A percentile compares a stretch with the other conserved stretches of the same genome.
These are phyloP conservation scores for Cadophora sp. DNA, from an alignment of 2,329 filamentous ascomycete species.

Conservation along the genomic window DNA sequence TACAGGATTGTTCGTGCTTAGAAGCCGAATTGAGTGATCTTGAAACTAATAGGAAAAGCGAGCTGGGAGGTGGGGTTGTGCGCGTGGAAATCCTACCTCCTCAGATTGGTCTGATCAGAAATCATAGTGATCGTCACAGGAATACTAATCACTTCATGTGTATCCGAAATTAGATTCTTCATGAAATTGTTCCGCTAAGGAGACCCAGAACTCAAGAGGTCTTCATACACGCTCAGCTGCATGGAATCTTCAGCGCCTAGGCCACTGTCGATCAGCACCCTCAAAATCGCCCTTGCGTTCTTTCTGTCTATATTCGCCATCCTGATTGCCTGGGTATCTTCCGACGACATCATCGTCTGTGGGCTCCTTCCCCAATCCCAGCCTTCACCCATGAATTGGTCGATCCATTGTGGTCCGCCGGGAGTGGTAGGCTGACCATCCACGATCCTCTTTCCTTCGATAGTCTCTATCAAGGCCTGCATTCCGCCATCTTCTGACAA, in stretches of 20 bases:
- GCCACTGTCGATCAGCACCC: constrained; percentile 3
- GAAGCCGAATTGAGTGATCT: too few relatives aligned
- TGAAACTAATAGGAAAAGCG: too few relatives aligned
- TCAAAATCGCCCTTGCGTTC: constrained; percentile 6
- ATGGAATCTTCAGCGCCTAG: not conserved
- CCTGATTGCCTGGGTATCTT: not conserved
- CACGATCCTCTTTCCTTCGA: constrained; percentile 5
- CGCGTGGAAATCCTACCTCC: too few relatives aligned
- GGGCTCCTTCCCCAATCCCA: not conserved
- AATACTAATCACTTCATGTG: too few relatives aligned
- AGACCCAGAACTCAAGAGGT: not conserved
- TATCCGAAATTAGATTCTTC: too few relatives aligned
- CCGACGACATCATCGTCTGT: not conserved
- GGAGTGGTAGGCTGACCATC: not conserved
- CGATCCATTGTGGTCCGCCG: not conserved
- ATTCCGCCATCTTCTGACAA: constrained; percentile 2
- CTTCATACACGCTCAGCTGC: not conserved
- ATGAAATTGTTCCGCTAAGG: not conserved
- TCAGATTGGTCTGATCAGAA: too few relatives aligned
- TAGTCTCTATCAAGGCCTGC: constrained; percentile 3
- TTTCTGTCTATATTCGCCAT: constrained; percentile 10
- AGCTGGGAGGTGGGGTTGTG: too few relatives aligned
- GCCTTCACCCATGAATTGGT: constrained; percentile 10
- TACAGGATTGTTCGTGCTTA: too few relatives aligned
- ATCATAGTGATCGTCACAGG: too few relatives aligned